Evolutionary conservation across 2,329 filamentous ascomycete genomes (phyloP).

Genomic region (Aspergillus hortae): DNA sequence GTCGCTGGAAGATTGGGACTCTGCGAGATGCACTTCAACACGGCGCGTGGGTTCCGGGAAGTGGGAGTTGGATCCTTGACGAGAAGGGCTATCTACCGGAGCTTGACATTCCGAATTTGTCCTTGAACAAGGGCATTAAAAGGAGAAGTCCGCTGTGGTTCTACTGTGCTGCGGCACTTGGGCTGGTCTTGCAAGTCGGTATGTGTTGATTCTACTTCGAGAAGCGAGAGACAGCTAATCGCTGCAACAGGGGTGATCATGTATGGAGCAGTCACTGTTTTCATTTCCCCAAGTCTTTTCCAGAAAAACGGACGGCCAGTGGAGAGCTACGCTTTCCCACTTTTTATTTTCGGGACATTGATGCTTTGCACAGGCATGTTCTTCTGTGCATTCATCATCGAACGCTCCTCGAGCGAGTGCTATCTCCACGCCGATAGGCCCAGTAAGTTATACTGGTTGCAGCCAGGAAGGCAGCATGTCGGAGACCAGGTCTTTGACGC

Average conservation of each 20-base stretch:
- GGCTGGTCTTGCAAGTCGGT: constrained; percentile 28
- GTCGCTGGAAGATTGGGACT: constrained; percentile 20
- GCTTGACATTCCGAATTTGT: constrained; percentile 32
- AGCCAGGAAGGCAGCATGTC: constrained; percentile 35
- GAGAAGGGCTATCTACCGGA: constrained; percentile 19
- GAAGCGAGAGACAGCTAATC: neutral
- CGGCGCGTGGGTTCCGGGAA: constrained; percentile 18
- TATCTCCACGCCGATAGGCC: constrained; percentile 20
- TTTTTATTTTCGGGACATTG: constrained; percentile 30
- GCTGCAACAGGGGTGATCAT: constrained; percentile 19
- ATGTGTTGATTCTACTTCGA: neutral
- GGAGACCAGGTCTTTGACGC: constrained; percentile 39
- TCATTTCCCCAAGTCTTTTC: constrained; percentile 23
- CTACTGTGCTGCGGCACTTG: constrained; percentile 24
- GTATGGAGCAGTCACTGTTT: constrained; percentile 29
- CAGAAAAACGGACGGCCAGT: constrained; percentile 23
- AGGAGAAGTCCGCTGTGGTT: constrained; percentile 27
- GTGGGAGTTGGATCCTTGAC: constrained; percentile 4
- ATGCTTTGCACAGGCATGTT: constrained; percentile 33
- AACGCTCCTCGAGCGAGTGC: constrained; percentile 27
- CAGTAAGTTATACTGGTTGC: constrained; percentile 36
- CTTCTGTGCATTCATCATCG: constrained; percentile 33
- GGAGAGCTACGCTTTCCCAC: constrained; percentile 30
- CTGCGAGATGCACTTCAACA: constrained; percentile 23
- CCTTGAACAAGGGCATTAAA: constrained; percentile 35